Percentiles rank a stretch among this genome's conserved stretches.
These are phyloP conservation scores for Tagetes erecta DNA, from an alignment of 129 eudicot species.

Conservation along the genomic window DNA sequence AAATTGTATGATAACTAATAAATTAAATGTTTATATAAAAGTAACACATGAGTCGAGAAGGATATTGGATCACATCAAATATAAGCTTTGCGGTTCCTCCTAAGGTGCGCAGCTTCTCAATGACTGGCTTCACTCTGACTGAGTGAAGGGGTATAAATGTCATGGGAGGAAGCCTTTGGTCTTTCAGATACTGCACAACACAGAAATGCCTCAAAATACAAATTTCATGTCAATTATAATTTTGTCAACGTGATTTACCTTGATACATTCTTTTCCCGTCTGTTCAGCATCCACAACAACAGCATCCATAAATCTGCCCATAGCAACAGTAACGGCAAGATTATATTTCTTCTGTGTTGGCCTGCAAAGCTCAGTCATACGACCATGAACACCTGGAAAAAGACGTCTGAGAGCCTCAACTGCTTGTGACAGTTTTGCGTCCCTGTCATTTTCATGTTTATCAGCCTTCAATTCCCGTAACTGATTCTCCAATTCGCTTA, in stretches of 20 bases:
- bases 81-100: constrained; percentile 92
- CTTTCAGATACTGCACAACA: constrained; percentile 78
- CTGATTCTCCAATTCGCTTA: constrained; percentile 74
- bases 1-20: constrained; percentile 12
- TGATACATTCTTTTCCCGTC: constrained; percentile 96
- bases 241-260: constrained; percentile 44
- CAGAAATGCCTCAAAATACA: constrained; percentile 17
- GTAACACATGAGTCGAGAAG: constrained; percentile 35
- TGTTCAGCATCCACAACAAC: constrained; percentile 92
- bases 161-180: constrained; percentile 98
- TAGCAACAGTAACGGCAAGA: constrained; percentile 98
- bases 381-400: constrained; percentile 99
- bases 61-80: constrained; percentile 96
- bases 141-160: constrained; percentile 97
- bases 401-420: constrained; percentile 91
- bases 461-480: constrained; percentile 91
- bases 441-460: constrained; percentile 93
- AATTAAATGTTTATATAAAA: neutral
- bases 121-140: constrained; percentile 83
- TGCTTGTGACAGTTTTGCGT: constrained; percentile 81
- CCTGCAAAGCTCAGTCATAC: constrained; percentile 97
- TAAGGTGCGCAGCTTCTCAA: constrained; percentile 80
- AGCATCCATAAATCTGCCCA: constrained; percentile 99
- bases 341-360: constrained; percentile 88
- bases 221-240: neutral